phyloP scores from a whole-genome alignment of 805 yeast genomes.

The Candida bentonensis region DNA sequence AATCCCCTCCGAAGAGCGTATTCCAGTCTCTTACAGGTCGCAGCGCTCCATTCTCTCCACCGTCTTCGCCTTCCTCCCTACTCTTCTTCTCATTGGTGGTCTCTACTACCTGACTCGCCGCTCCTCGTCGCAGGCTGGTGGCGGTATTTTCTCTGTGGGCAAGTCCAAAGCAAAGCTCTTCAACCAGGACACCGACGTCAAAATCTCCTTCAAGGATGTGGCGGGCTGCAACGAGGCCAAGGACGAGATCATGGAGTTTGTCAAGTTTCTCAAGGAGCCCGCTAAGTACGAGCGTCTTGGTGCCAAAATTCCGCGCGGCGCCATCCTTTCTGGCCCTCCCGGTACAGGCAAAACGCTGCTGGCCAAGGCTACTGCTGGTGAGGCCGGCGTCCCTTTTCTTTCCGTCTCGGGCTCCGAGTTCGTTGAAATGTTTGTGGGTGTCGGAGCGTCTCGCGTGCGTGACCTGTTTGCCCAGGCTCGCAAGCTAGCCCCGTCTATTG shows the following conservation, averaged over 20 bases:
- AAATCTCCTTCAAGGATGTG: conserved; percentile 81
- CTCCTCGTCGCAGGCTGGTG: conserved; percentile 48
- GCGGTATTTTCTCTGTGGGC: conserved; percentile 74
- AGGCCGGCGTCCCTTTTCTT: conserved; percentile 93
- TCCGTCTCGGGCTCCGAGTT: conserved; percentile 96
- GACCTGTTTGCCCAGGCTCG: conserved; percentile 88
- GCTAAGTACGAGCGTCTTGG: conserved; percentile 82
- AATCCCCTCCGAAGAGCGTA: conserved; percentile 45
- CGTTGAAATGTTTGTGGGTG: conserved; percentile 98
- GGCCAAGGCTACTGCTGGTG: conserved; percentile 99
- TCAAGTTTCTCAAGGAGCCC: conserved; percentile 82
- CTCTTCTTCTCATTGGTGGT: conserved; percentile 77
- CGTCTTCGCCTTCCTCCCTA: conserved; percentile 71
- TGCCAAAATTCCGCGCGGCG: conserved; percentile 97
- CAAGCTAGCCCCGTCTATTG: conserved; percentile 85
- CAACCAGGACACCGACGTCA: conserved; percentile 83
- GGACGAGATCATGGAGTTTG: conserved; percentile 96
- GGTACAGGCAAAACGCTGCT: conserved; percentile 97
- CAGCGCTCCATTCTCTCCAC: conserved; percentile 55
- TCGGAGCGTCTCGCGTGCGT: conserved; percentile 96
- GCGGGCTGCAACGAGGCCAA: conserved; percentile 98
- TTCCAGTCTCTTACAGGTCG: conserved; percentile 70
- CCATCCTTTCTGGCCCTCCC: conserved; percentile 94
- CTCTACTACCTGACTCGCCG: conserved; percentile 67
- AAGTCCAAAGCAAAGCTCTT: conserved; percentile 83